phyloP scores from a whole-genome alignment of 2,329 filamentous ascomycete genomes.

The Colletotrichum cordylinicola region DNA sequence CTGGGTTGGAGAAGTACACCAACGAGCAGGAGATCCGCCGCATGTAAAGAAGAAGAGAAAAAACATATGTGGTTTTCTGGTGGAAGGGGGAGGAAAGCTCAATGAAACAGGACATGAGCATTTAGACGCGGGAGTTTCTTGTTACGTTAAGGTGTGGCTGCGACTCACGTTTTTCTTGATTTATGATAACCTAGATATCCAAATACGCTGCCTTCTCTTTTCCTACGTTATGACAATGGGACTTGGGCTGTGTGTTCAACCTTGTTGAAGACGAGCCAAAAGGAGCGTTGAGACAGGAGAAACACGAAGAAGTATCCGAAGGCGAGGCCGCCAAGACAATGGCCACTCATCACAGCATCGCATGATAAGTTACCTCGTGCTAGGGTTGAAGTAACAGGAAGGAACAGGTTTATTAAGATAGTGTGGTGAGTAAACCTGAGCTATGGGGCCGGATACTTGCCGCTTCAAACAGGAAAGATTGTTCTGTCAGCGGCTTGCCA shows the following conservation, averaged over 20 bases:
- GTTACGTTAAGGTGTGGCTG: neutral
- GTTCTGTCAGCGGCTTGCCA: neutral
- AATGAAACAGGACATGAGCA: neutral
- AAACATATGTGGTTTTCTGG: too few species aligned
- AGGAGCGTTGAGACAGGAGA: neutral
- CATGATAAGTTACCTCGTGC: neutral
- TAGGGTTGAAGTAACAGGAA: neutral
- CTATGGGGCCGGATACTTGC: neutral
- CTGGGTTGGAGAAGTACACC: constrained; percentile 82
- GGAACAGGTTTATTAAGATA: neutral
- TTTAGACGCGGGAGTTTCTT: neutral
- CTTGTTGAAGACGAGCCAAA: too few species aligned
- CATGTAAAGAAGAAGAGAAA: constrained; percentile 58
- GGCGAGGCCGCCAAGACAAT: neutral
- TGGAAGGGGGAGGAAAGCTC: too few species aligned
- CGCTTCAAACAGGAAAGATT: too few species aligned
- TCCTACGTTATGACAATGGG: too few species aligned
- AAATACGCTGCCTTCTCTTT: neutral
- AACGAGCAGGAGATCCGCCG: constrained; percentile 87
- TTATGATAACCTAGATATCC: neutral
- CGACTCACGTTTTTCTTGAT: neutral
- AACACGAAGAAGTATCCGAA: neutral
- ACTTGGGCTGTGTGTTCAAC: too few species aligned
- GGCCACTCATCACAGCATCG: neutral
- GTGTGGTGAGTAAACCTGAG: neutral